Evolutionary conservation across 352 stramenopile genomes (phyloP).

Genomic region (Globisporangium nunn): DNA sequence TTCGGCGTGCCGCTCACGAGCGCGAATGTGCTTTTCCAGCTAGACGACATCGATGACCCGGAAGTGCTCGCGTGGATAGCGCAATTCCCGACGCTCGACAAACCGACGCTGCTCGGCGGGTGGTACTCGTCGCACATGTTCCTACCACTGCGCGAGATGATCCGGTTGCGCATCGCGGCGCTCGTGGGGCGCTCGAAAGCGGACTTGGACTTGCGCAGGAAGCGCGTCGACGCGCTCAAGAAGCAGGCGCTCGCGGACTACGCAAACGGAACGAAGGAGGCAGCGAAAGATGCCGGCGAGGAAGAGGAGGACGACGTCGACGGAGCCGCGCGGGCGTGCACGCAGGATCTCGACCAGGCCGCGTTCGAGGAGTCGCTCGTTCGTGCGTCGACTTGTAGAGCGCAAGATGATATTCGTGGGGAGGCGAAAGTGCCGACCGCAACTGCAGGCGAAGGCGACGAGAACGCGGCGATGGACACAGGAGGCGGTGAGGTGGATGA

Average conservation of each 20-base stretch:
- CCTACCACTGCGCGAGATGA: slow-evolving; percentile 64
- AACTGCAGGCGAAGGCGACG: slow-evolving; percentile 20
- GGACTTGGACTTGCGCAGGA: slow-evolving; percentile 54
- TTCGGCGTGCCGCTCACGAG: slow-evolving; percentile 68
- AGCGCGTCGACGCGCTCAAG: slow-evolving; percentile 66
- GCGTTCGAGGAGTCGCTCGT: slow-evolving; percentile 34
- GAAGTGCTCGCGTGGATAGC: slow-evolving; percentile 49
- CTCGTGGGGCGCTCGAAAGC: slow-evolving; percentile 63
- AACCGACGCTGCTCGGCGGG: slow-evolving; percentile 52
- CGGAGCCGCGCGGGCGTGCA: not conserved
- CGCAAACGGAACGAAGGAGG: slow-evolving; percentile 13
- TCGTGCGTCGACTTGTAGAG: no score
- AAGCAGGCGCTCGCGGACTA: slow-evolving; percentile 63
- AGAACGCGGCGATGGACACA: slow-evolving; percentile 1
- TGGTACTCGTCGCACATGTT: slow-evolving; percentile 84
- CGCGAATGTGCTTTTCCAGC: slow-evolving; percentile 66
- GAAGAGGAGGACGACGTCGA: slow-evolving; percentile 16
- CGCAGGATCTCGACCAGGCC: slow-evolving; percentile 26
- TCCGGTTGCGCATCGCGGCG: slow-evolving; percentile 62
- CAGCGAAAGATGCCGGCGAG: slow-evolving; percentile 8
- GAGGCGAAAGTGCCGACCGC: slow-evolving; percentile 8
- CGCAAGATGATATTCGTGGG: no score
- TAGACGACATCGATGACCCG: slow-evolving; percentile 66
- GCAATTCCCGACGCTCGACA: slow-evolving; percentile 34
- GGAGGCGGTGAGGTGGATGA: slow-evolving; percentile 22